phyloP scores from a whole-genome alignment of 306 rosid species.

The Astragalus membranaceus region DNA sequence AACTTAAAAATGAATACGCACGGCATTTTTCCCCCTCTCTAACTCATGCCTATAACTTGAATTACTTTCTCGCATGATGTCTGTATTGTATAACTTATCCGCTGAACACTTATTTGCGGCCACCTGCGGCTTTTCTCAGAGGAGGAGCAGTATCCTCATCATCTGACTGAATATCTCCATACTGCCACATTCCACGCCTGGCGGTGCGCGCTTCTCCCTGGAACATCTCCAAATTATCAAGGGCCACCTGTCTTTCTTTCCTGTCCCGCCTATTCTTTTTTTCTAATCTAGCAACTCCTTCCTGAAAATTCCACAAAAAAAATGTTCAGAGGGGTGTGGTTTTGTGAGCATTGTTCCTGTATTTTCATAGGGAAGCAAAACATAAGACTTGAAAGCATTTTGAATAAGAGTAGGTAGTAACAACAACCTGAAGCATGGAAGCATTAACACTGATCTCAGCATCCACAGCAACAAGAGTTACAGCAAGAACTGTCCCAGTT shows the following conservation, averaged over 20 bases:
- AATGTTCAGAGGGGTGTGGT: not conserved
- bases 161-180: slow-evolving; percentile 84
- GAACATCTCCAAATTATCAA: slow-evolving; percentile 67
- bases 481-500: slow-evolving; percentile 65
- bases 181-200: slow-evolving; percentile 87
- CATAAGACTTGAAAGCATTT: not conserved
- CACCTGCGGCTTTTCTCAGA: slow-evolving; percentile 63
- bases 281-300: slow-evolving; percentile 81
- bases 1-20: slow-evolving; percentile 41
- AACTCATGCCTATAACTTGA: slow-evolving; percentile 37
- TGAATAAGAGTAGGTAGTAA: not conserved
- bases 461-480: slow-evolving; percentile 82
- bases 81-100: slow-evolving; percentile 26
- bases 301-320: slow-evolving; percentile 48
- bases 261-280: slow-evolving; percentile 70
- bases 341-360: not conserved
- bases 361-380: not conserved
- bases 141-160: slow-evolving; percentile 75
- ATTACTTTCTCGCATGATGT: slow-evolving; percentile 30
- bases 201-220: slow-evolving; percentile 69
- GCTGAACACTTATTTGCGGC: slow-evolving; percentile 46
- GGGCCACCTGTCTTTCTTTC: slow-evolving; percentile 59
- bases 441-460: slow-evolving; percentile 85
- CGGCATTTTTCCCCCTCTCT: slow-evolving; percentile 39
- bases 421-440: slow-evolving; percentile 77